A percentile compares a stretch with the other conserved stretches of the same genome.
phyloP scores from a whole-genome alignment of 2,329 filamentous ascomycete species.

The Trichophyton benhamiae region DNA sequence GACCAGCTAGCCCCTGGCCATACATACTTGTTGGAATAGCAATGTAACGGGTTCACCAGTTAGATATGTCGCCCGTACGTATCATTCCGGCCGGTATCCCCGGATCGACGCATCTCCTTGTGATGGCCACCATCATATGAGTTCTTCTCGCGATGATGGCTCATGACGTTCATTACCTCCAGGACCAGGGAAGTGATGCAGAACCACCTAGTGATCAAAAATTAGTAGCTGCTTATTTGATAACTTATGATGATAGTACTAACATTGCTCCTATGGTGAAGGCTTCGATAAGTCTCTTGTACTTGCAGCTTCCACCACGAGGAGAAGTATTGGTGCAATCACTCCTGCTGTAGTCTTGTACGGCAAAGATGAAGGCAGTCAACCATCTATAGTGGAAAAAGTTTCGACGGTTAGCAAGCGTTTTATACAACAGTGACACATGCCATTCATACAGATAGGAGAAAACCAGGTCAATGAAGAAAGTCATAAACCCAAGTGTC shows the following conservation, averaged over 20 bases:
- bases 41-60: background rate
- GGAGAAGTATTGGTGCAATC: conserved; percentile 27
- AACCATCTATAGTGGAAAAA: conserved; percentile 28
- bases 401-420: background rate
- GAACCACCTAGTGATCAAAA: background rate
- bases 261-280: conserved; percentile 38
- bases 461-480: conserved; percentile 34
- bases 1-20: background rate
- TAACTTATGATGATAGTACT: conserved; percentile 10
- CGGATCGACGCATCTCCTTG: background rate
- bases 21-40: background rate
- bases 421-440: background rate
- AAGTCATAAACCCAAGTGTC: conserved; percentile 25
- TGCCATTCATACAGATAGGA: conserved; percentile 31
- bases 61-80: conserved; percentile 1
- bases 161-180: background rate
- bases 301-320: conserved; percentile 22
- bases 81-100: background rate
- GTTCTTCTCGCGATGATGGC: background rate
- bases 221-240: background rate
- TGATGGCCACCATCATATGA: background rate
- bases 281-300: conserved; percentile 32
- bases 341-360: conserved; percentile 31
- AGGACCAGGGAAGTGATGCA: background rate
- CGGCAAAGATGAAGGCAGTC: conserved; percentile 37